Evolutionary conservation across 2,329 filamentous ascomycete genomes (phyloP).

Genomic region (Phaeosphaeriaceae sp.): DNA sequence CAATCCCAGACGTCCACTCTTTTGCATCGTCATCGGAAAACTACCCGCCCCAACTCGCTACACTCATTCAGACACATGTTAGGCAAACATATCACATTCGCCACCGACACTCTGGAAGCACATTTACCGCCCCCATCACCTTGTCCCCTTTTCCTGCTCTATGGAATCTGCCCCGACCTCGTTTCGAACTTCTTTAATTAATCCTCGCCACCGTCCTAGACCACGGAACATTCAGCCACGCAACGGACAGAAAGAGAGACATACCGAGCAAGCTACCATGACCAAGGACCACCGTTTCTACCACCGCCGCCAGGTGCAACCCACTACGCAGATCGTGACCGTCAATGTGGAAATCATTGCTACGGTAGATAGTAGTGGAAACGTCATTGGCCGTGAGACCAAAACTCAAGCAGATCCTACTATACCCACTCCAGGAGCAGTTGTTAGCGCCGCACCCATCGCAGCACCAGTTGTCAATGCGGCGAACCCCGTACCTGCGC

Average conservation of each 20-base stretch:
- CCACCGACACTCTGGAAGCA: slow-evolving; percentile 30
- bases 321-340: slow-evolving; percentile 27
- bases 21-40: slow-evolving; percentile 29
- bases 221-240: slow-evolving; percentile 17
- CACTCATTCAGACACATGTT: slow-evolving; percentile 39
- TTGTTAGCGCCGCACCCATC: background rate
- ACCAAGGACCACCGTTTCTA: slow-evolving; percentile 40
- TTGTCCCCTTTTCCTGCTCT: slow-evolving; percentile 13
- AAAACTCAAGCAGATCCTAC: slow-evolving; percentile 17
- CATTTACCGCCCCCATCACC: slow-evolving; percentile 24
- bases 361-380: slow-evolving; percentile 38
- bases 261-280: slow-evolving; percentile 29
- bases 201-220: slow-evolving; percentile 31
- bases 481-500: background rate
- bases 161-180: slow-evolving; percentile 39
- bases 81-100: slow-evolving; percentile 22
- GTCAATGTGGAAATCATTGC: slow-evolving; percentile 40
- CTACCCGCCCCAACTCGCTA: slow-evolving; percentile 29
- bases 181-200: slow-evolving; percentile 31
- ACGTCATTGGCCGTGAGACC: slow-evolving; percentile 34
- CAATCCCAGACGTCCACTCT: slow-evolving; percentile 41
- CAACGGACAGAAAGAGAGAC: slow-evolving; percentile 9
- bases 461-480: background rate
- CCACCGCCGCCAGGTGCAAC: slow-evolving; percentile 38
- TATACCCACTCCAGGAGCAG: slow-evolving; percentile 10